Conservation (phyloP, 176 grass and related monocot species). For the Puccinellia tenuiflora region DNA sequence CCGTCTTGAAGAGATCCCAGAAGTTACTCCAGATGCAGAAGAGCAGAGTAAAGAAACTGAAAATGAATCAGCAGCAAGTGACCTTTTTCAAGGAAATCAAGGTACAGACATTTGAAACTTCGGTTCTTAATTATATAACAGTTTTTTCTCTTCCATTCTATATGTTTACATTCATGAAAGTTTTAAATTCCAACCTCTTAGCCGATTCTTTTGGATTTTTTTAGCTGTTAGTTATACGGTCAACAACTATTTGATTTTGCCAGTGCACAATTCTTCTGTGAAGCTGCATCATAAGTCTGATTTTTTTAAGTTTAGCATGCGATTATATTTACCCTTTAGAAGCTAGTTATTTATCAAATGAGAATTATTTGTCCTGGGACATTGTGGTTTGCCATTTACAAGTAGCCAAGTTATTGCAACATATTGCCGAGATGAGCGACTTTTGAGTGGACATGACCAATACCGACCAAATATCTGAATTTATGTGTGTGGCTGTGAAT, state of each 20-base stretch:
- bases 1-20: conserved; percentile 60
- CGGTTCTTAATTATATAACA: neutral
- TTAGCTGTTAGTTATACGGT: neutral
- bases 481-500: neutral
- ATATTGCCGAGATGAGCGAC: neutral
- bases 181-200: neutral
- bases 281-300: neutral
- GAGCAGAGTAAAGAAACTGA: conserved; percentile 33
- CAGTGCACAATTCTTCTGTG: neutral
- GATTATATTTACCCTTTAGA: conserved; percentile 8
- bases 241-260: neutral
- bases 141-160: conserved; percentile 12
- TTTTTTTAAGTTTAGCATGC: neutral
- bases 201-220: neutral
- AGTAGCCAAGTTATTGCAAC: neutral
- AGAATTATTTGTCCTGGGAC: neutral
- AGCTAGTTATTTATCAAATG: neutral
- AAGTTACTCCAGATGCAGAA: conserved; percentile 49
- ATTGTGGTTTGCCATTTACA: neutral
- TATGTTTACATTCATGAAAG: neutral
- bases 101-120: conserved; percentile 29
- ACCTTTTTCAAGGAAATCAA: conserved; percentile 32
- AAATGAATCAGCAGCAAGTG: conserved; percentile 2
- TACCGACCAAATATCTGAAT: neutral
- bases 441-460: neutral